Conservation (phyloP, 371 early-diverging fungal genomes). For the Mucor circinelloides region DNA sequence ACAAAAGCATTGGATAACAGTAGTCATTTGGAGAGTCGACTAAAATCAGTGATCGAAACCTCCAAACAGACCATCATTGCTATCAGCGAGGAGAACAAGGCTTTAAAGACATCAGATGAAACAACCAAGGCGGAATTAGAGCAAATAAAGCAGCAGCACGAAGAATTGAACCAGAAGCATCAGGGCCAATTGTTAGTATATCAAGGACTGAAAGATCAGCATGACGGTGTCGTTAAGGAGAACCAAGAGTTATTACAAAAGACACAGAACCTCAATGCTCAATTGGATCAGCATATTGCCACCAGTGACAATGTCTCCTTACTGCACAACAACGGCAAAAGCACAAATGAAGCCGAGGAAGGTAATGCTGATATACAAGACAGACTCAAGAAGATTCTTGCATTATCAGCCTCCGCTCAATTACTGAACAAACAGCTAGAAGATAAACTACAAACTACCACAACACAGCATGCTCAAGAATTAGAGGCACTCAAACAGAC, state of each 20-base stretch:
- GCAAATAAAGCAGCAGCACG: neutral
- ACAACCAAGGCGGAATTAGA: neutral
- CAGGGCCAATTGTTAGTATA: neutral
- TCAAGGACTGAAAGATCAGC: neutral
- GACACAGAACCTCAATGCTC: neutral
- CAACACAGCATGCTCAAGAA: neutral
- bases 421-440: neutral
- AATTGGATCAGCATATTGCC: neutral
- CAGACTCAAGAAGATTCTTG: neutral
- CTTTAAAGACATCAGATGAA: neutral
- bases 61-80: constrained; percentile 14
- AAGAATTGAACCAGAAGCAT: neutral
- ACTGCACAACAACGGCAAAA: neutral
- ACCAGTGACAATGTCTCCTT: neutral
- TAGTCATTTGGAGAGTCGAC: neutral
- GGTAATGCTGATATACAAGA: neutral
- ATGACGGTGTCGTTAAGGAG: neutral
- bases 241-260: neutral
- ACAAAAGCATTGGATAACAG: constrained; percentile 4
- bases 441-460: neutral
- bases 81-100: constrained; percentile 7
- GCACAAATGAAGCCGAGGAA: neutral
- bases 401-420: neutral
- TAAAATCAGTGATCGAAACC: constrained; percentile 3
- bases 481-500: neutral